These are phyloP conservation scores for Colletotrichum siamense DNA, from an alignment of 2,329 filamentous ascomycete genomes.

Conservation along the genomic window DNA sequence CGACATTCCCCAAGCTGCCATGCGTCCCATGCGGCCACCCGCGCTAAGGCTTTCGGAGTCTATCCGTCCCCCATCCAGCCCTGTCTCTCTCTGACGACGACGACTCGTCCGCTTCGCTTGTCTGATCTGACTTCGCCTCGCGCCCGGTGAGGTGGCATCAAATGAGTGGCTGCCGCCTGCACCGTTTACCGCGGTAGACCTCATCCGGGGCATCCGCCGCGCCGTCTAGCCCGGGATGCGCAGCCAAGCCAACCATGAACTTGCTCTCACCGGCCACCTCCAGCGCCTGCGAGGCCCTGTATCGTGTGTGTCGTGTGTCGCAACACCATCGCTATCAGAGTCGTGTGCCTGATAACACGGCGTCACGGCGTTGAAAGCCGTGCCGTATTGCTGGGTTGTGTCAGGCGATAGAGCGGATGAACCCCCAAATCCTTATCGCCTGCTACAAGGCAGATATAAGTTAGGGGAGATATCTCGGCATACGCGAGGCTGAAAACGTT, in stretches of 20 bases:
- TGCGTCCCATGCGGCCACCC: conserved; percentile 1
- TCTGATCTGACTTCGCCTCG: not conserved
- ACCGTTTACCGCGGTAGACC: not conserved
- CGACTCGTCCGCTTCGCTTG: not conserved
- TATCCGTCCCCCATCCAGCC: not conserved
- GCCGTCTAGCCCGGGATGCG: not conserved
- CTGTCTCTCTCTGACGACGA: not conserved
- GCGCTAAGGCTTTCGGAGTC: conserved; percentile 7
- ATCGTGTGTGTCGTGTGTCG: not conserved
- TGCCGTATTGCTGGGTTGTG: not conserved
- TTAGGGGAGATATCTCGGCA: not conserved
- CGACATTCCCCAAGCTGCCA: conserved; percentile 19
- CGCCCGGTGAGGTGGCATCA: conserved; percentile 5
- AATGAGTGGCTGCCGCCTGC: not conserved
- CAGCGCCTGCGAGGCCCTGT: not conserved
- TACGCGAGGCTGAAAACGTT: not conserved
- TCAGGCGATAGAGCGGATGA: not conserved
- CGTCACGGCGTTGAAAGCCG: not conserved
- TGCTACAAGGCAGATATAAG: not conserved
- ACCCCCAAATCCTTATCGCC: not conserved
- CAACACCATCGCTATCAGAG: not conserved
- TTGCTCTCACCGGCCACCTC: not conserved
- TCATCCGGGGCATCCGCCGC: conserved; percentile 11
- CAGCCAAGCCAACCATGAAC: not conserved
- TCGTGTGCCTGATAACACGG: not conserved